phyloP scores from a whole-genome alignment of 2,329 filamentous ascomycete genomes.

The Monosporascus sp. region DNA sequence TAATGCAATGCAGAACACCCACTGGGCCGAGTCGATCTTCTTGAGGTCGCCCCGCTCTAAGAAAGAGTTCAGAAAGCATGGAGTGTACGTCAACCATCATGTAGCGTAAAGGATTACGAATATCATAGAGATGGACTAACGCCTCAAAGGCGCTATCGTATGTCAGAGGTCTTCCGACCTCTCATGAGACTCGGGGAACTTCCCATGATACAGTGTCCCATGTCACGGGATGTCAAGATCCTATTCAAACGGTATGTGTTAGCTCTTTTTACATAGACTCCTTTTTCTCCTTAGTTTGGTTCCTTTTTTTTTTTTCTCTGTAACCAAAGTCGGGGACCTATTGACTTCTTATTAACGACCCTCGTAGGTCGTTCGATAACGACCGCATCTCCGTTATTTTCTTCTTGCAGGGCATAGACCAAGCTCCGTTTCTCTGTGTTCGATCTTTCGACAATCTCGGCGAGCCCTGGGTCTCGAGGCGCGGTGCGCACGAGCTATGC shows the following conservation, averaged over 20 bases:
- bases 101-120: background rate
- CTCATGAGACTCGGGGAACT: constrained; percentile 35
- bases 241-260: constrained; percentile 47
- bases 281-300: background rate
- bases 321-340: too few relatives aligned
- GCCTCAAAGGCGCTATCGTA: constrained; percentile 4
- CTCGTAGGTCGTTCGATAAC: constrained; percentile 46
- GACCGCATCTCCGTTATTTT: constrained; percentile 50
- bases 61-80: constrained; percentile 41
- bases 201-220: constrained; percentile 16
- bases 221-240: constrained; percentile 43
- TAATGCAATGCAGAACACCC: constrained; percentile 34
- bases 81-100: constrained; percentile 23
- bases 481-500: constrained; percentile 50
- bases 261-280: background rate
- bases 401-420: constrained; percentile 39
- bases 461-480: constrained; percentile 41
- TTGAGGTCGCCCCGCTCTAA: constrained; percentile 46
- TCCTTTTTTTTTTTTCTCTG: background rate
- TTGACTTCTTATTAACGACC: constrained; percentile 1
- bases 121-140: background rate
- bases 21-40: constrained; percentile 60
- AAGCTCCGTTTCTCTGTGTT: constrained; percentile 42
- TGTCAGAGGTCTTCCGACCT: constrained; percentile 21
- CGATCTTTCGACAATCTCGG: constrained; percentile 34